Conservation (phyloP, 2,329 filamentous ascomycete species). For the Aureobasidium leucospermi region DNA sequence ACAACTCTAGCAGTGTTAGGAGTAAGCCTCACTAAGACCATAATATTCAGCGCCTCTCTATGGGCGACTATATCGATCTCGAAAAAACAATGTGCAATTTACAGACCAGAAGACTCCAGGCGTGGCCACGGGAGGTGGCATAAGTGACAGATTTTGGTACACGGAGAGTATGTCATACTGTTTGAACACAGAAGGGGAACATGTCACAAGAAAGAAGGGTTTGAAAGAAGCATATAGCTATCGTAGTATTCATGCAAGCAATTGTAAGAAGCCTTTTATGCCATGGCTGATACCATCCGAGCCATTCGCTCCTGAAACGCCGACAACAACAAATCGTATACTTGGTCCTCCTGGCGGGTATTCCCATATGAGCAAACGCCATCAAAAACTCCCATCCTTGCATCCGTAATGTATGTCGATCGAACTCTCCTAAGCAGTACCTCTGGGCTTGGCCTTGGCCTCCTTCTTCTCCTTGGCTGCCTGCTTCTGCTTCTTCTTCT, state of each 20-base stretch:
- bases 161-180: no score
- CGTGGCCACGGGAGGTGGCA: no score
- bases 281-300: not conserved
- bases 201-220: no score
- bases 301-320: not conserved
- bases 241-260: not conserved
- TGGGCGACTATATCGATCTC: no score
- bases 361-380: constrained; percentile 12
- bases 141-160: no score
- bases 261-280: not conserved
- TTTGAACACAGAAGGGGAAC: no score
- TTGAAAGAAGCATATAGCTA: not conserved
- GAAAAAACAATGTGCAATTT: no score
- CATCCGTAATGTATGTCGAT: not conserved
- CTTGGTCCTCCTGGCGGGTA: constrained; percentile 9
- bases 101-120: no score
- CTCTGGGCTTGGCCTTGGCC: constrained; percentile 77
- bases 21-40: no score
- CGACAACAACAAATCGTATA: not conserved
- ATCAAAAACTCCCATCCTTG: not conserved
- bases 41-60: no score
- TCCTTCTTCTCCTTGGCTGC: constrained; percentile 95
- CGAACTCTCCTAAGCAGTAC: constrained; percentile 31
- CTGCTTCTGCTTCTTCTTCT: constrained; percentile 91
- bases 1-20: no score